Evolutionary conservation across 768 basidiomycete species (phyloP), one percentile per base, ranked within the genome.

Genomic region (Suillus subaureus): DNA sequence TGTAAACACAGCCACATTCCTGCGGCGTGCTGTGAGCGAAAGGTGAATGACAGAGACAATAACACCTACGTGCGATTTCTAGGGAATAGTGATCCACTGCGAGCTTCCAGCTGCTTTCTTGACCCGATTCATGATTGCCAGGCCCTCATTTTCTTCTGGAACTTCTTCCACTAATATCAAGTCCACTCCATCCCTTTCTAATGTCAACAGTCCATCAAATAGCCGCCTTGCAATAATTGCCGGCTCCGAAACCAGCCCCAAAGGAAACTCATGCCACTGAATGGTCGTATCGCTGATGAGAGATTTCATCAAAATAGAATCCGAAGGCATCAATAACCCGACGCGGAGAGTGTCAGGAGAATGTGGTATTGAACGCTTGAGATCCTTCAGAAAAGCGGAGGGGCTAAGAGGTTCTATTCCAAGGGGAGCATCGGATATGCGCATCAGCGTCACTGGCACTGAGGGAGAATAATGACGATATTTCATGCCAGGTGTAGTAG

Each of bases 401-500:
- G 79, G 67, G 1, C 79, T 70, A 15, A 76, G 71, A 4, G 79
- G 62, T 8, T 74, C 60, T n/a, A 69, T 66, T 26, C 77, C 79
- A 7, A 62, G 26, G 8, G 85, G 82, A 31, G 84, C 82, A 51
- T 71, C 66, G n/a, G 83, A 78, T 6, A 78, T 70, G 4, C 85
- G 82, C 45, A 95, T 79, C 7, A 99, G 84, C 26, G 85, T 86
- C 37, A 98, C 93, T 2, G 95, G 94, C 5, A 96, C 89, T 1
- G 89, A 81, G 2, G 97, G 97, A 28, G 96, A 92, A 75, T 99
- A 99, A 79, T 99, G 97, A 61, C 91, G 87, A 76, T 99, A 99
- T 79, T 99, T 99, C 96, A 98, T 97, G 39, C 97, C 97, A 2
- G 97, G 97, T 0, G 97, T 99, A 9, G 94, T 95, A 11, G 97